These are phyloP conservation scores for Calonectria leucothoes DNA, from an alignment of 2,329 filamentous ascomycete genomes.

Conservation along the genomic window DNA sequence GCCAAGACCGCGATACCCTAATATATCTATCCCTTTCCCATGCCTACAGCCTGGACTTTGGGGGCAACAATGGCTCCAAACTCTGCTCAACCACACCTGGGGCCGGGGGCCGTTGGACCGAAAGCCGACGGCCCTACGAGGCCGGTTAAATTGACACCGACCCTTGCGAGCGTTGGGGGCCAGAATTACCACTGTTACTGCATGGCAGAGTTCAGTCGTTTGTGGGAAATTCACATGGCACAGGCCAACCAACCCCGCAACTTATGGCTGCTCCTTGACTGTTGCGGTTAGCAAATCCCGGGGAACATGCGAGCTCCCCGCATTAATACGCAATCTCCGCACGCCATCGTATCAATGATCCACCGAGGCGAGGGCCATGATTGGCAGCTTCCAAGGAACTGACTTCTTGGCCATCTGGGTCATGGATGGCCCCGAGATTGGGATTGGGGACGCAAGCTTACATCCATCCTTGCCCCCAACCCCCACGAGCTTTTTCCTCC, in stretches of 20 bases:
- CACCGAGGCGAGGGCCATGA: background rate
- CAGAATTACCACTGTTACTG: background rate
- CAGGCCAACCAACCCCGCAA: background rate
- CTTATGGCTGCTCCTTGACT: background rate
- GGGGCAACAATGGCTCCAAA: background rate
- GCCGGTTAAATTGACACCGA: constrained; percentile 10
- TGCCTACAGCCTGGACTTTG: background rate
- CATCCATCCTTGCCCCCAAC: background rate
- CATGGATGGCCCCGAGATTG: background rate
- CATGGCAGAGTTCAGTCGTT: constrained; percentile 2
- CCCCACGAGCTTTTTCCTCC: background rate
- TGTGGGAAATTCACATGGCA: constrained; percentile 10
- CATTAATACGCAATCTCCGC: constrained; percentile 1
- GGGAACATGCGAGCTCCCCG: constrained; percentile 10
- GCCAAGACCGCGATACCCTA: background rate
- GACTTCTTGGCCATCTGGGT: background rate
- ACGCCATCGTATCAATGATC: constrained; percentile 11
- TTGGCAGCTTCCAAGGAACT: background rate
- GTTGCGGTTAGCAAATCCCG: background rate
- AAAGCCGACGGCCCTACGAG: background rate
- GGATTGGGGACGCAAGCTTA: background rate
- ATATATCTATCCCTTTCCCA: background rate
- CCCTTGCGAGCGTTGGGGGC: background rate
- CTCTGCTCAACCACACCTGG: background rate
- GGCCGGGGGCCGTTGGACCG: background rate